These are phyloP conservation scores for Fusarium xylarioides DNA, from an alignment of 2,329 filamentous ascomycete species.

Conservation along the genomic window DNA sequence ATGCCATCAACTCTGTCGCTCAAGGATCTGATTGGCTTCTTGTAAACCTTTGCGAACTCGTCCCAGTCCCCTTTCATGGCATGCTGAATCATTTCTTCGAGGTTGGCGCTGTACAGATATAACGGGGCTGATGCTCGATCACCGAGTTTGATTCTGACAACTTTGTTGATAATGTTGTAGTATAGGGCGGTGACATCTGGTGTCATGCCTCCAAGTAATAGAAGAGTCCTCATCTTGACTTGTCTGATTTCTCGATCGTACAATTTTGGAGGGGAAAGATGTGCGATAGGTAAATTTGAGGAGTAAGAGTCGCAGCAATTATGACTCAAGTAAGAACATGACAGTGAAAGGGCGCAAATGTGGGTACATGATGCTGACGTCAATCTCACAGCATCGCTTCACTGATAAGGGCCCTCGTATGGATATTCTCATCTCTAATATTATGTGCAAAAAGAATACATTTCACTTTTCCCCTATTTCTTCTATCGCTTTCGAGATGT, in stretches of 20 bases:
- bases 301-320: neutral
- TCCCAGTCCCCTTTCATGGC: neutral
- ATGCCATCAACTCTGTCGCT: neutral
- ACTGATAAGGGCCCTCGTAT: rapidly evolving
- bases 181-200: neutral
- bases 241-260: rapidly evolving
- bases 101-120: slow-evolving; percentile 1
- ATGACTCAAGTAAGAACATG: neutral
- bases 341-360: neutral
- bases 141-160: neutral
- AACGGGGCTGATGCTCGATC: neutral
- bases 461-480: rapidly evolving
- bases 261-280: rapidly evolving
- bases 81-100: slow-evolving; percentile 2
- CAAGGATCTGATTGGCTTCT: neutral
- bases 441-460: neutral
- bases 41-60: neutral
- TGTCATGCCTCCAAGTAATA: slow-evolving; percentile 3
- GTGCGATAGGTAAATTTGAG: neutral
- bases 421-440: neutral
- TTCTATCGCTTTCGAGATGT: rapidly evolving
- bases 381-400: neutral
- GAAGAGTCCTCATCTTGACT: neutral
- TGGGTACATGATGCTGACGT: neutral
- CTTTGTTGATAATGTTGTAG: neutral